Percentiles rank a stretch among this genome's conserved stretches.
These are phyloP conservation scores for Buxus sempervirens DNA, from an alignment of 164 flowering plant genomes.

Conservation along the genomic window DNA sequence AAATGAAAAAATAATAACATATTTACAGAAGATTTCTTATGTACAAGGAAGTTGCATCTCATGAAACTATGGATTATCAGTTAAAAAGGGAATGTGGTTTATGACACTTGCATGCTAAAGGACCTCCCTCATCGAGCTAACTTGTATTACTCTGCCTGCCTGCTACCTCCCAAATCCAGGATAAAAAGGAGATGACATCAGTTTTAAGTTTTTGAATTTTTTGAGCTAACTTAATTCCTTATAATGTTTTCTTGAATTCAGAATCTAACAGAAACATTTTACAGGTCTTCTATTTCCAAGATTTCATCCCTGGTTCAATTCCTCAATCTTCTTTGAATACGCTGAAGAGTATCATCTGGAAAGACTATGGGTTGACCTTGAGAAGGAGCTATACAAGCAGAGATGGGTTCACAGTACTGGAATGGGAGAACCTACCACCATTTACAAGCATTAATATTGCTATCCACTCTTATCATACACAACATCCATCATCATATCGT, in stretches of 20 bases:
- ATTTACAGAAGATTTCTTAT: no score
- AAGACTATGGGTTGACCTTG: conserved; percentile 62
- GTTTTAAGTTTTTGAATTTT: not conserved
- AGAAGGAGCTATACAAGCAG: conserved; percentile 26
- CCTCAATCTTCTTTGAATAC: conserved; percentile 49
- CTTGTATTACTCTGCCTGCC: no score
- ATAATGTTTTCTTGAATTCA: not conserved
- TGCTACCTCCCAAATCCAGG: no score
- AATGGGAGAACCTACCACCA: conserved; percentile 74
- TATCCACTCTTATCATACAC: conserved; percentile 57
- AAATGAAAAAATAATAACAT: no score
- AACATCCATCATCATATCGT: conserved; percentile 52
- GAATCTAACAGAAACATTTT: conserved; percentile 8
- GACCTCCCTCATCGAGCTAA: no score
- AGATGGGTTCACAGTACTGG: conserved; percentile 42
- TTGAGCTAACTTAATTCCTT: not conserved
- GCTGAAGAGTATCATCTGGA: conserved; percentile 68
- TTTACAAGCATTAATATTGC: conserved; percentile 50
- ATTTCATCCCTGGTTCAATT: conserved; percentile 54
- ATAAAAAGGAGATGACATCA: no score
- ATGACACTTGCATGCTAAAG: no score
- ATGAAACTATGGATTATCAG: no score
- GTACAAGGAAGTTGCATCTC: no score
- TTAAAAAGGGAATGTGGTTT: no score
- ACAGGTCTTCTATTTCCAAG: conserved; percentile 73